phyloP scores from a whole-genome alignment of 1,284 basidiomycete species.

The Ustilago sp. region DNA sequence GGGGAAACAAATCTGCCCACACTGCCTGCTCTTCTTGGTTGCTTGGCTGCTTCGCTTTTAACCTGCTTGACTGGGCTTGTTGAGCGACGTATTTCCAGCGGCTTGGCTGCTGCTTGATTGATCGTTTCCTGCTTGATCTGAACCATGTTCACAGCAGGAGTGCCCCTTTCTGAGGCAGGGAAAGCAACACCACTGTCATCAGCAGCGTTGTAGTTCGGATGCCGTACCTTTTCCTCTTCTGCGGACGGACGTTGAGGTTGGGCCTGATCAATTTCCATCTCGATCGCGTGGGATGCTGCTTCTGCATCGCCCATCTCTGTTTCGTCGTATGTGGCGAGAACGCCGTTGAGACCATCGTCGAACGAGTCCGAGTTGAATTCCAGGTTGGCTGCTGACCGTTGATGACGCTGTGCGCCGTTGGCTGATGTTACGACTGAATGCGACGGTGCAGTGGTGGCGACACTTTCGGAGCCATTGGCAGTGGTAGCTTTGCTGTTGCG shows the following conservation, averaged over 20 bases:
- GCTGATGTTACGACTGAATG: slow-evolving; percentile 4
- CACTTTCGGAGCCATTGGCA: neutral
- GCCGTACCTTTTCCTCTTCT: slow-evolving; percentile 4
- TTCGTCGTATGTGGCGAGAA: slow-evolving; percentile 41
- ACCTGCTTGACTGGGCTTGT: slow-evolving; percentile 50
- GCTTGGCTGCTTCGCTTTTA: slow-evolving; percentile 21
- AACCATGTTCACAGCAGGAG: neutral
- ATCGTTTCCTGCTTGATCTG: slow-evolving; percentile 29
- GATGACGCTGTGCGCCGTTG: slow-evolving; percentile 2
- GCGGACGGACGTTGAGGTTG: neutral
- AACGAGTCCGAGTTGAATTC: slow-evolving; percentile 45
- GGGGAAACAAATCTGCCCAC: slow-evolving; percentile 50
- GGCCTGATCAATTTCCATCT: slow-evolving; percentile 42
- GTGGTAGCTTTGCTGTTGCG: neutral
- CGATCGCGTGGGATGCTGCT: slow-evolving; percentile 37
- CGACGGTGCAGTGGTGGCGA: neutral
- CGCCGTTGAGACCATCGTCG: slow-evolving; percentile 36
- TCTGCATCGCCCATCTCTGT: slow-evolving; percentile 42
- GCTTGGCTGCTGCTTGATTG: neutral
- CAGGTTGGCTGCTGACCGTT: slow-evolving; percentile 7
- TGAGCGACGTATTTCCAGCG: slow-evolving; percentile 30
- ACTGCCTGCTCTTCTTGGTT: slow-evolving; percentile 40
- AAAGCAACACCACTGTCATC: slow-evolving; percentile 49
- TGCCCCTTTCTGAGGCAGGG: neutral
- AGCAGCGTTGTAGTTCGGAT: slow-evolving; percentile 16